Percentiles rank a stretch among this genome's conserved stretches.
These are phyloP conservation scores for Mucor velutinosus DNA, from an alignment of 371 early-diverging fungal species.

Conservation along the genomic window DNA sequence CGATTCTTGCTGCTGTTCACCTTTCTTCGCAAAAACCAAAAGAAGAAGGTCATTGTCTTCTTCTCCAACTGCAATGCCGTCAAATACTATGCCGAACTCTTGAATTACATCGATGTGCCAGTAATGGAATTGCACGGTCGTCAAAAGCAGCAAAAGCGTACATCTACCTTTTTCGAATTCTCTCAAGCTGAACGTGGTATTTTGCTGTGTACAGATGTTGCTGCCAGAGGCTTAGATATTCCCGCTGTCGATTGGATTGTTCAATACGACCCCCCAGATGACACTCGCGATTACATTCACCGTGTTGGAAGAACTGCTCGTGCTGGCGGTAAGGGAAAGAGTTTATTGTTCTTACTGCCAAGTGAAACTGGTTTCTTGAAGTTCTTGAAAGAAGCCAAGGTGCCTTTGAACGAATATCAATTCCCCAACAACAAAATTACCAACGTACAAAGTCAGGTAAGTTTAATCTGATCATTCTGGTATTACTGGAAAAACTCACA, in stretches of 20 bases:
- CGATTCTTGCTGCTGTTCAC: conserved; percentile 94
- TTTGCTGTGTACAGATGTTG: conserved; percentile 97
- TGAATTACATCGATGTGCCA: conserved; percentile 97
- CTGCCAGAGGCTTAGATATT: conserved; percentile 98
- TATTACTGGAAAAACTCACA: too few species aligned
- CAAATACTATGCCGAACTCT: conserved; percentile 92
- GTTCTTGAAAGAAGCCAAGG: conserved; percentile 96
- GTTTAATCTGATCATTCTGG: background rate
- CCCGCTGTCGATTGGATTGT: conserved; percentile 98
- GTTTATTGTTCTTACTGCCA: conserved; percentile 94
- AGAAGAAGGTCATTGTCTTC: conserved; percentile 97
- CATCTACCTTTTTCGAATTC: conserved; percentile 95
- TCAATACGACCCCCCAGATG: conserved; percentile 99
- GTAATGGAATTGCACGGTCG: conserved; percentile 93
- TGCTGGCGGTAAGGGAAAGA: conserved; percentile 89
- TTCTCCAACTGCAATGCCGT: conserved; percentile 95
- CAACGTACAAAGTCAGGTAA: conserved; percentile 85
- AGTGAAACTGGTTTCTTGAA: conserved; percentile 95
- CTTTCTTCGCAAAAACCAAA: conserved; percentile 91
- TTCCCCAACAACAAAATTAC: conserved; percentile 94
- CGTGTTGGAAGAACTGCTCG: conserved; percentile 99
- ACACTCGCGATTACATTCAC: conserved; percentile 97
- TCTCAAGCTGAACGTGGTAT: conserved; percentile 89
- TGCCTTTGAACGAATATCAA: conserved; percentile 97
- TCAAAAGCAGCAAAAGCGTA: conserved; percentile 96